phyloP scores from a whole-genome alignment of 495 filamentous ascomycete species.

The Bombardia bombarda region DNA sequence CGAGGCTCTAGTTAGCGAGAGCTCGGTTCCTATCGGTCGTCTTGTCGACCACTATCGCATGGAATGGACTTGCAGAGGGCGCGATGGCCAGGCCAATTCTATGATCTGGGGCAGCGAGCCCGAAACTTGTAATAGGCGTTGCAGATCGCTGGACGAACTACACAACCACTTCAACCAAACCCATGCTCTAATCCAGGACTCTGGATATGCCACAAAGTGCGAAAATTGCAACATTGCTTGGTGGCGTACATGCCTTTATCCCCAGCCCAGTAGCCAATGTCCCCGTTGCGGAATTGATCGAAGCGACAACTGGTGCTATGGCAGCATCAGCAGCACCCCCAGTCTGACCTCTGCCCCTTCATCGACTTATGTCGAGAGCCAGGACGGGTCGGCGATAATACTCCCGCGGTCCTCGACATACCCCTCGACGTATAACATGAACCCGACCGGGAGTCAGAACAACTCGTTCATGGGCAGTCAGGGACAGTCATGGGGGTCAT shows the following conservation, averaged over 20 bases:
- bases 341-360: background rate
- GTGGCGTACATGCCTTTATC: too few relatives aligned
- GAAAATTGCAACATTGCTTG: too few relatives aligned
- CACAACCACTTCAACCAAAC: constrained; percentile 4
- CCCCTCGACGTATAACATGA: too few relatives aligned
- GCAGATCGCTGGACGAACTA: background rate
- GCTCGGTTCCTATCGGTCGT: constrained; percentile 5
- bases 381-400: background rate
- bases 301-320: constrained; percentile 6
- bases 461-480: too few relatives aligned
- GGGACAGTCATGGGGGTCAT: too few relatives aligned
- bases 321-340: background rate
- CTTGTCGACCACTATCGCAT: background rate
- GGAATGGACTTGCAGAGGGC: constrained; percentile 8
- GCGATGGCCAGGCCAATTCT: background rate
- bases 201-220: too few relatives aligned
- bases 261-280: too few relatives aligned
- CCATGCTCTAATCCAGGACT: too few relatives aligned
- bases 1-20: background rate
- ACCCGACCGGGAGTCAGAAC: too few relatives aligned
- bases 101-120: background rate
- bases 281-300: too few relatives aligned
- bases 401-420: too few relatives aligned
- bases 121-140: constrained; percentile 2
- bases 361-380: constrained; percentile 1